These are phyloP conservation scores for Elongisporangium anandrum DNA, from an alignment of 352 stramenopile genomes.

Conservation along the genomic window DNA sequence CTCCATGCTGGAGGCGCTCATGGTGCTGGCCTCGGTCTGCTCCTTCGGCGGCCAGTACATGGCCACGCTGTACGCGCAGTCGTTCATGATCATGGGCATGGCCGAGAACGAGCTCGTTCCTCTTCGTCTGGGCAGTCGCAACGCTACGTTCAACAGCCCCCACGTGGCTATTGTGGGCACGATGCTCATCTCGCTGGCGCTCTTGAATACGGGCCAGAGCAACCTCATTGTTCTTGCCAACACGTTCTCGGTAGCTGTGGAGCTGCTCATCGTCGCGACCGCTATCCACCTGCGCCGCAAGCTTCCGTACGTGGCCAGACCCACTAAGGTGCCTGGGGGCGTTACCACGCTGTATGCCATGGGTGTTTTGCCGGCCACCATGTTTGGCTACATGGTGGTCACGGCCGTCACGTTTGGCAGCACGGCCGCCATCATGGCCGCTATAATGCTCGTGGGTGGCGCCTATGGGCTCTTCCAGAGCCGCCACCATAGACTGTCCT, in stretches of 20 bases:
- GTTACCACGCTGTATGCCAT: constrained; percentile 11
- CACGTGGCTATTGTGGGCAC: constrained; percentile 16
- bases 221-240: constrained; percentile 76
- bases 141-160: constrained; percentile 16
- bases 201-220: constrained; percentile 36
- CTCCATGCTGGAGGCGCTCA: constrained; percentile 66
- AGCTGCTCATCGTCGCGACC: constrained; percentile 79
- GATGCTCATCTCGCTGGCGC: constrained; percentile 15
- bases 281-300: constrained; percentile 78
- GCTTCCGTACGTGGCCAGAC: constrained; percentile 38
- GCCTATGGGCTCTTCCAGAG: constrained; percentile 7
- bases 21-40: constrained; percentile 71
- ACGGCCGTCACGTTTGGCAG: constrained; percentile 8
- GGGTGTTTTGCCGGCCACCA: constrained; percentile 12
- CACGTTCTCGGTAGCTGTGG: constrained; percentile 68
- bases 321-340: constrained; percentile 23
- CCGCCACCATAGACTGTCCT: not conserved
- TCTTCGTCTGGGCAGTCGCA: constrained; percentile 51
- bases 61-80: constrained; percentile 85
- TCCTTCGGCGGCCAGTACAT: constrained; percentile 88
- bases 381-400: constrained; percentile 11
- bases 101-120: constrained; percentile 73
- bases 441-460: constrained; percentile 5
- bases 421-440: constrained; percentile 4
- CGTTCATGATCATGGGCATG: constrained; percentile 71